Base-by-base conservation (phyloP, 345 rosid genomes). In the Acer negundo region DNA sequence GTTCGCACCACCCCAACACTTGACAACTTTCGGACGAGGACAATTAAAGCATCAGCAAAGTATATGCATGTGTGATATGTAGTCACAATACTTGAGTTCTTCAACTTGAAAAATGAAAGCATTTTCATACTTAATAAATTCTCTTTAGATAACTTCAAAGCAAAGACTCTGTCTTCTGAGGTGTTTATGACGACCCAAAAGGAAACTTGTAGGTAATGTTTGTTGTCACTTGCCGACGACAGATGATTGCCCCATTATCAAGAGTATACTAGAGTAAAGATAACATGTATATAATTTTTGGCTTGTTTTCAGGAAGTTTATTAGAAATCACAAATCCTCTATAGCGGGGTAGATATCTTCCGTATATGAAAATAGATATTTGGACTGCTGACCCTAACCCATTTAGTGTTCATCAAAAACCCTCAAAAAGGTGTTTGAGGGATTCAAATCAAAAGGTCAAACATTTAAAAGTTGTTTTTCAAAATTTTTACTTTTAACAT, bases 31-130 rank as follows among this genome's bases (percentile, higher is more conserved):
- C 1, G 3, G 44, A 24, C 16, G 53, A 16, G 51, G 56, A 82
- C 77, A 23, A 47, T 67, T 72, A 76, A 80, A 80, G 72, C 80
- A 70, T 69, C 69, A 16, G 80, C 79, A 82, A 80, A 65, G 84
- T 1, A 83, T 82, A 42, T n/a, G n/a, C n/a, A n/a, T 42, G 10
- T 42, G 46, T 35, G 61, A 3, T 20, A 75, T 72, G 24, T 49
- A 6, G n/a, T 69, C 61, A 23, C 73, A 38, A 72, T 31, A 64
- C 74, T 72, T 77, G 65, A 80, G 76, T 79, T 69, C 77, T 83
- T 77, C 38, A 65, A 62, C 65, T 68, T 16, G n/a, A 15, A 59
- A 59, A 59, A 20, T 58, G 62, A 74, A 79, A 74, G 83, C 77
- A 79, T 55, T 56, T 66, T 15, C 55, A 10, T 28, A 35, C 74